Evolutionary conservation across 352 stramenopile species (phyloP).

Genomic region (Phytophthora sojae): DNA sequence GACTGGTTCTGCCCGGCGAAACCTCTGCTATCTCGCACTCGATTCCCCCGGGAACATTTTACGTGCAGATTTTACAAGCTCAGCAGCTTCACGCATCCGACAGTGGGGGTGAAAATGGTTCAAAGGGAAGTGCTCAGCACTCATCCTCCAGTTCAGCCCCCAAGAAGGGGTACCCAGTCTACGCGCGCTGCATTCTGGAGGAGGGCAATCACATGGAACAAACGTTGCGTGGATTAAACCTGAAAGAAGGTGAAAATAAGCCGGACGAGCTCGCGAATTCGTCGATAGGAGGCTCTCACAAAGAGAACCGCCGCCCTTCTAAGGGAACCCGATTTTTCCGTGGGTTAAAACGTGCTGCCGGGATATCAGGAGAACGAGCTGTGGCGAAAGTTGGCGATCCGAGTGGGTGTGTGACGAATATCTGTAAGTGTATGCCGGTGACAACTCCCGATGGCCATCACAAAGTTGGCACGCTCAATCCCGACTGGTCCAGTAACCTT

Average conservation of each 20-base stretch:
- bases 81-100: constrained; percentile 69
- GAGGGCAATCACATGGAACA: constrained; percentile 82
- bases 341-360: constrained; percentile 74
- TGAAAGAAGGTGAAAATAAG: constrained; percentile 39
- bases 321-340: constrained; percentile 76
- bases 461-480: constrained; percentile 49
- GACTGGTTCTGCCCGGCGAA: constrained; percentile 80
- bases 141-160: constrained; percentile 13
- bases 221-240: constrained; percentile 72
- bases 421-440: constrained; percentile 63
- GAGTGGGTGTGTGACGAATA: constrained; percentile 81
- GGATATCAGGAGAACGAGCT: constrained; percentile 76
- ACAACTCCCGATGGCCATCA: constrained; percentile 20
- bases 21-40: constrained; percentile 75
- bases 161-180: constrained; percentile 70
- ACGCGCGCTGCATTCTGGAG: constrained; percentile 78
- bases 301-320: constrained; percentile 60
- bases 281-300: constrained; percentile 21
- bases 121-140: constrained; percentile 22
- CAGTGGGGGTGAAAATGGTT: constrained; percentile 13
- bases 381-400: constrained; percentile 74
- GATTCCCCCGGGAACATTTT: constrained; percentile 81
- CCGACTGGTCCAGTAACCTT: constrained; percentile 80
- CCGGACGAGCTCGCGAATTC: constrained; percentile 36
- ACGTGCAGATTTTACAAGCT: constrained; percentile 81